Evolutionary conservation across 768 basidiomycete species (phyloP).

Genomic region (Leccinum fibrillosum): DNA sequence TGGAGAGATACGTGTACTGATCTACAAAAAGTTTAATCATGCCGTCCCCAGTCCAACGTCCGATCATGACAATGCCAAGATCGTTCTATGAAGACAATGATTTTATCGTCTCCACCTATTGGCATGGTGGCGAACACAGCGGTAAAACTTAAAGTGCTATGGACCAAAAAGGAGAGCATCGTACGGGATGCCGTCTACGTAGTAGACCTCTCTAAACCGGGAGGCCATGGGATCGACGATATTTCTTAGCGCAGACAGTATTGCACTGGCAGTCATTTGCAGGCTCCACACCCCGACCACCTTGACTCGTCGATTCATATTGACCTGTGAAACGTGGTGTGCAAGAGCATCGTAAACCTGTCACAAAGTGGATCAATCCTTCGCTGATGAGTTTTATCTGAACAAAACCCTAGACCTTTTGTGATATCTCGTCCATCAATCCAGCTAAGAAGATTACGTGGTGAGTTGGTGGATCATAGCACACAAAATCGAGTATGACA

Average conservation of each 20-base stretch:
- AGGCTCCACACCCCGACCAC: constrained; percentile 93
- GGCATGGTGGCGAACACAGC: background rate
- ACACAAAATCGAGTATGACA: constrained; percentile 24
- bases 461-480: background rate
- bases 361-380: background rate
- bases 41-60: background rate
- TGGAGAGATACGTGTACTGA: background rate
- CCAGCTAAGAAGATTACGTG: constrained; percentile 57
- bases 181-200: constrained; percentile 32
- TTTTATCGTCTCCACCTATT: constrained; percentile 10
- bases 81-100: background rate
- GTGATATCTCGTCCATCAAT: constrained; percentile 84
- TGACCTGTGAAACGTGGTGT: constrained; percentile 88
- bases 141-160: constrained; percentile 17
- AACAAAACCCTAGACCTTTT: constrained; percentile 51
- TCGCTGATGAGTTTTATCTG: background rate
- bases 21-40: background rate
- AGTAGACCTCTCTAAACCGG: constrained; percentile 28
- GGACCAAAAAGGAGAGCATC: constrained; percentile 24
- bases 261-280: constrained; percentile 88
- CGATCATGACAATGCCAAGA: background rate
- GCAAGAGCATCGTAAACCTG: constrained; percentile 91
- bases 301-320: constrained; percentile 85
- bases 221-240: constrained; percentile 63
- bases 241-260: constrained; percentile 72